A percentile compares a stretch with the other conserved stretches of the same genome.
These are phyloP conservation scores for Pythium angustatum DNA, from an alignment of 352 stramenopile genomes.

Conservation along the genomic window DNA sequence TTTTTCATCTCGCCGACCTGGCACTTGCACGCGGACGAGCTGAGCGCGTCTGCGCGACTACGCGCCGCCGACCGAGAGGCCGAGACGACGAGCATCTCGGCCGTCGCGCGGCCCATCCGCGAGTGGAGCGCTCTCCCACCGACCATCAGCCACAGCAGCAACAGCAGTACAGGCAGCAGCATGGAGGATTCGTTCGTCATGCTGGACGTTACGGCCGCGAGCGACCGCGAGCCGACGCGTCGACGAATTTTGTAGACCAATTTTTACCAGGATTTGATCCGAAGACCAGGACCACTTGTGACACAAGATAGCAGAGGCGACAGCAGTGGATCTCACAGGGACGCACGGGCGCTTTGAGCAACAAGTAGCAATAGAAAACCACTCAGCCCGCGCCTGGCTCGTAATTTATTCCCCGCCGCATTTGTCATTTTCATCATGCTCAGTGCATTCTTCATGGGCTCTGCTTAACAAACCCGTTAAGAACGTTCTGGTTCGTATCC, in stretches of 20 bases:
- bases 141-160: constrained; percentile 14
- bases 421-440: too few relatives aligned
- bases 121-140: constrained; percentile 17
- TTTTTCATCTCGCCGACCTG: constrained; percentile 85
- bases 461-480: neutral
- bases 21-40: constrained; percentile 76
- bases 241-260: constrained; percentile 27
- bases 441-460: too few relatives aligned
- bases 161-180: constrained; percentile 17
- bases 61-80: neutral
- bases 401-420: constrained; percentile 4
- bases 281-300: too few relatives aligned
- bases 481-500: neutral
- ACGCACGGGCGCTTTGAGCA: too few relatives aligned
- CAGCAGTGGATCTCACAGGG: too few relatives aligned
- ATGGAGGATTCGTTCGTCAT: constrained; percentile 80
- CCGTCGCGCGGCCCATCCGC: constrained; percentile 6
- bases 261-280: neutral
- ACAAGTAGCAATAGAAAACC: too few relatives aligned
- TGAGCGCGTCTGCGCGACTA: constrained; percentile 68
- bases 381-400: too few relatives aligned
- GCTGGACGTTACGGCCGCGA: constrained; percentile 40
- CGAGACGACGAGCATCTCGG: neutral
- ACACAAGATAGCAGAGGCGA: too few relatives aligned
- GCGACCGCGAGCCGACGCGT: constrained; percentile 19